Conservation (phyloP, 2,329 filamentous ascomycete genomes). For the Fusarium sp. region DNA sequence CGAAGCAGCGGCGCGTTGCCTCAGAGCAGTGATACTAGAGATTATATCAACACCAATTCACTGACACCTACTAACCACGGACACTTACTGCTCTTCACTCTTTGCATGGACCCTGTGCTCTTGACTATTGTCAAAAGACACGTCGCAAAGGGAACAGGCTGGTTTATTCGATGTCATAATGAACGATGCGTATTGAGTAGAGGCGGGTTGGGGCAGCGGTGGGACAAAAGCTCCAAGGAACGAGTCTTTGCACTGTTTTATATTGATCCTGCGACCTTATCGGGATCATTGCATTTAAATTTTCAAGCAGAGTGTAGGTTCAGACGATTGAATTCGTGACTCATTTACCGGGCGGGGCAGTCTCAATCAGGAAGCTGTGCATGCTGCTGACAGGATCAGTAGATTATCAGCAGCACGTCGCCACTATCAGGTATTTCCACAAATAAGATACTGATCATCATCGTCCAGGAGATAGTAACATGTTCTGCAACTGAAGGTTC, state of each 20-base stretch:
- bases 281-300: not conserved
- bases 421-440: not conserved
- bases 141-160: constrained; percentile 7
- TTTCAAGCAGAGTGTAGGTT: not conserved
- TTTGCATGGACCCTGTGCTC: constrained; percentile 24
- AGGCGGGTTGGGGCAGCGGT: not conserved
- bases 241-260: not conserved
- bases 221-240: not conserved
- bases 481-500: not conserved
- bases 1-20: not conserved
- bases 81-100: constrained; percentile 14
- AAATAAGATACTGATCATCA: constrained; percentile 9
- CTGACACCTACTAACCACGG: rapidly evolving
- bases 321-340: not conserved
- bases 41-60: not conserved
- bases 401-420: not conserved
- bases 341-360: not conserved
- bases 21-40: not conserved
- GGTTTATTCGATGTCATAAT: not conserved
- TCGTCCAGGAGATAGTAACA: not conserved
- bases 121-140: constrained; percentile 9
- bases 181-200: not conserved
- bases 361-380: constrained; percentile 11
- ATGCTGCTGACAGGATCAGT: not conserved
- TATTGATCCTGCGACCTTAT: not conserved